Conservation (phyloP, 1,139 yeast genomes). For the Magnusiomyces fungicola region DNA sequence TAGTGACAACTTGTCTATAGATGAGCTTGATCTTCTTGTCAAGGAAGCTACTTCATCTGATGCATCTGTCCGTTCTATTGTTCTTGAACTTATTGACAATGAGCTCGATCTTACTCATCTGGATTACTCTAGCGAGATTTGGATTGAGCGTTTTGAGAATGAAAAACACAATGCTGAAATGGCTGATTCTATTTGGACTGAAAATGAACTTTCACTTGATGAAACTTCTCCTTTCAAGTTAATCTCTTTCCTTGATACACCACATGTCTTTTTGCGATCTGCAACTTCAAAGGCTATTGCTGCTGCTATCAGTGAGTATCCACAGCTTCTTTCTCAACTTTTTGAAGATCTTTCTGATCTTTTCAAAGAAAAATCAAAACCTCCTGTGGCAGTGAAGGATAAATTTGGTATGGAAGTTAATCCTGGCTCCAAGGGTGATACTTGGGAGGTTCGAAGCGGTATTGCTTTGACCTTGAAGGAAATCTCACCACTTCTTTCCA, state of each 20-base stretch:
- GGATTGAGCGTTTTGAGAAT: constrained; percentile 72
- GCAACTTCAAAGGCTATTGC: constrained; percentile 61
- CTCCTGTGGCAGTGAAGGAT: constrained; percentile 71
- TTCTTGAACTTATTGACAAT: constrained; percentile 77
- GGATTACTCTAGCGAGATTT: constrained; percentile 58
- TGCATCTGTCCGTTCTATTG: constrained; percentile 64
- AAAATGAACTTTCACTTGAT: constrained; percentile 50
- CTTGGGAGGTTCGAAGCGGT: constrained; percentile 82
- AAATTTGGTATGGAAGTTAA: constrained; percentile 72
- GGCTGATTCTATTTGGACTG: constrained; percentile 82
- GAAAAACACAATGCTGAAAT: constrained; percentile 54
- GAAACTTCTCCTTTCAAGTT: constrained; percentile 30
- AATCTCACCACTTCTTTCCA: constrained; percentile 44
- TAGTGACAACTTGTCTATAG: constrained; percentile 48
- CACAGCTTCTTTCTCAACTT: constrained; percentile 32
- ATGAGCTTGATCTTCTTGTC: constrained; percentile 55
- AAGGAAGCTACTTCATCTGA: constrained; percentile 55
- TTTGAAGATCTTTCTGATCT: constrained; percentile 45
- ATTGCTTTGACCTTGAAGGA: constrained; percentile 61
- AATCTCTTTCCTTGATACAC: constrained; percentile 19
- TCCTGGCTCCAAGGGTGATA: constrained; percentile 53
- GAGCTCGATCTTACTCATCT: constrained; percentile 70
- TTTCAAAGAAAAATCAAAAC: constrained; percentile 55
- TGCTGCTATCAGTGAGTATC: constrained; percentile 37
- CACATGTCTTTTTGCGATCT: constrained; percentile 39